Evolutionary conservation across 2,329 filamentous ascomycete species (phyloP), one percentile per base, ranked within the genome.

Genomic region (Fusarium sp.): DNA sequence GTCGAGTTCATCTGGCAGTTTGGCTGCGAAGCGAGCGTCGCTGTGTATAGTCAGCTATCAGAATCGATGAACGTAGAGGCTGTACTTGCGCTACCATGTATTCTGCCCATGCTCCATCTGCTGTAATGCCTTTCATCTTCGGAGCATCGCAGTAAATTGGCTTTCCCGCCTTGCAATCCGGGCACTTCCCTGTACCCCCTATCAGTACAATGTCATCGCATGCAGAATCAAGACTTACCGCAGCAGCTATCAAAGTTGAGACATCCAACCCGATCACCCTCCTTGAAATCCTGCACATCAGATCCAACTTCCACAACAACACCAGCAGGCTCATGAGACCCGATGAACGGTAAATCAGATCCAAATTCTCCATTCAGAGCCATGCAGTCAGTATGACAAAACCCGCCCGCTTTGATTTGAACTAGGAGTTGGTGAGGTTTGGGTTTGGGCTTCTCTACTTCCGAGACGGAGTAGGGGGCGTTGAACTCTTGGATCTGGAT

Each of bases 191-290:
- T 66, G 0, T 12, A 8, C 6, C 18, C 0, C 10, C 1, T 10
- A 9, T 65, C 8, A 57, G 37, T 5, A 27, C 6, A 6, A 32
- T 29, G 24, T 5, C 2, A 2, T 1, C 3, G 0, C 3, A 0
- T 4, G 12, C 11, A 10, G 27, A 29, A 14, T 3, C 0, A n/a
- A n/a, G 0, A 1, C 49, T 4, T 30, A 52, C 56, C 49, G 10
- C 41, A 66, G 4, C 46, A 67, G 40, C 51, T 52, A 3, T 67
- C 64, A 40, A 67, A 67, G 25, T 66, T 61, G 7, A 67, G 44
- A 16, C 62, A 61, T 7, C 49, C 56, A 4, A 67, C 64, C 0
- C 61, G 49, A 13, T 66, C 62, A 9, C 56, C 49, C 0, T 18
- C 3, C 1, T 14, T 1, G 4, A 67, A 53, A 0, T 18, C 61